Percentiles rank a stretch among this genome's conserved stretches.
phyloP scores from a whole-genome alignment of 108 stramenopile species.

The Halocafeteria seosinensis region DNA sequence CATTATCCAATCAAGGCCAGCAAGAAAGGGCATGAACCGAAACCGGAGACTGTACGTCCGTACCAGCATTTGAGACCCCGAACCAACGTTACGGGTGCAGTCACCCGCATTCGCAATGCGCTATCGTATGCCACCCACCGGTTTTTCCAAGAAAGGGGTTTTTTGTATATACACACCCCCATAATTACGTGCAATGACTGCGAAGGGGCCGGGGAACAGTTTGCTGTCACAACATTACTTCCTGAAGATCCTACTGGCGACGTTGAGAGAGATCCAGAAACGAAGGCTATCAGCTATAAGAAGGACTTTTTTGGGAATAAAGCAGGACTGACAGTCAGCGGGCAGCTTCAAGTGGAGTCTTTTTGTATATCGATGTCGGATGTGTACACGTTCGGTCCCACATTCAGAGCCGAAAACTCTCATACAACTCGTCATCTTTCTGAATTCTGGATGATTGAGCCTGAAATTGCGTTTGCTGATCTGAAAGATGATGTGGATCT shows the following conservation, averaged over 20 bases:
- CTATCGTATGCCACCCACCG: conserved; percentile 63
- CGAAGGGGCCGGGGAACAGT: conserved; percentile 87
- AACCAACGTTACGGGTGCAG: conserved; percentile 41
- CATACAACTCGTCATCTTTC: conserved; percentile 79
- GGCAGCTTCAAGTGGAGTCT: conserved; percentile 79
- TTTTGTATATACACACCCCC: conserved; percentile 62
- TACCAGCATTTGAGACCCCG: conserved; percentile 56
- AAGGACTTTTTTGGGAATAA: conserved; percentile 57
- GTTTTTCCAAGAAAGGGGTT: conserved; percentile 58
- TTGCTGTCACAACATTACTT: conserved; percentile 50
- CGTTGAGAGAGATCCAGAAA: conserved; percentile 22
- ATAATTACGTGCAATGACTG: conserved; percentile 61
- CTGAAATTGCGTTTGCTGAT: conserved; percentile 66
- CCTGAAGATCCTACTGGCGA: conserved; percentile 24
- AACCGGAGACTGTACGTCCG: conserved; percentile 48
- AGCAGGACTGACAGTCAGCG: conserved; percentile 63
- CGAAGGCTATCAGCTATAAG: conserved; percentile 46
- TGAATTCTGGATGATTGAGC: conserved; percentile 87
- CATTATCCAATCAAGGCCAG: conserved; percentile 32
- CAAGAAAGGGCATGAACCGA: no score
- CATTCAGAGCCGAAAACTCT: conserved; percentile 80
- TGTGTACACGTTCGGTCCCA: conserved; percentile 82
- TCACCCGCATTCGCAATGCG: conserved; percentile 57
- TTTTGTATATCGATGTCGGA: conserved; percentile 65
- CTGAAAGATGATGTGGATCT: conserved; percentile 60